Evolutionary conservation across 306 rosid species (phyloP).

Genomic region (Inga leiocalycina): DNA sequence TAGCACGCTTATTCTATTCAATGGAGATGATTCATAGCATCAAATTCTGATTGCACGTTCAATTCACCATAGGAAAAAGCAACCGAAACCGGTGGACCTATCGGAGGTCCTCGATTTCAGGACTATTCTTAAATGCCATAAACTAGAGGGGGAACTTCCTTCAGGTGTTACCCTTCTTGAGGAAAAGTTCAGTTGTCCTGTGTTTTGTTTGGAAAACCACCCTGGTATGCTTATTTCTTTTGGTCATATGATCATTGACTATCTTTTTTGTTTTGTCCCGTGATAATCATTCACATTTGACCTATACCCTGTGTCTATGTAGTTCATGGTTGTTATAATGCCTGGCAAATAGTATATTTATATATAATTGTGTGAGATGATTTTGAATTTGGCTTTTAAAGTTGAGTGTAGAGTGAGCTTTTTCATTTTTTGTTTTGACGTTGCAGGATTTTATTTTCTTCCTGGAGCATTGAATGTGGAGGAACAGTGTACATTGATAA

Average conservation of each 20-base stretch:
- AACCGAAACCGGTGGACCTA: conserved; percentile 72
- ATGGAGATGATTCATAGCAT: background rate
- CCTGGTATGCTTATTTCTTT: conserved; percentile 53
- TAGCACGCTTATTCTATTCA: background rate
- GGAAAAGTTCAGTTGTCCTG: conserved; percentile 45
- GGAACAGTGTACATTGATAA: conserved; percentile 74
- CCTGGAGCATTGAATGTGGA: conserved; percentile 68
- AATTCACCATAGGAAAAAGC: conserved; percentile 56
- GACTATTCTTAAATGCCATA: conserved; percentile 54
- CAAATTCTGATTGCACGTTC: conserved; percentile 11
- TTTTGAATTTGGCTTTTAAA: background rate
- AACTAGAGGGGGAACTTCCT: conserved; percentile 53
- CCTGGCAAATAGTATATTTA: background rate
- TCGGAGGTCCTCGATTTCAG: conserved; percentile 83
- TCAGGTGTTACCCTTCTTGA: conserved; percentile 44
- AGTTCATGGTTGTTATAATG: background rate
- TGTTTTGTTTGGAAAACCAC: conserved; percentile 69
- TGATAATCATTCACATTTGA: background rate
- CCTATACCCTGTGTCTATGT: background rate
- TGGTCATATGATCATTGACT: background rate
- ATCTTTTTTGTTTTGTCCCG: background rate
- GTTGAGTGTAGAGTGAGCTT: background rate
- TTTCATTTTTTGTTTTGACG: background rate
- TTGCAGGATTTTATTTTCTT: conserved; percentile 81
- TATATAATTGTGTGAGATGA: background rate